These are phyloP conservation scores for Cyberlindnera maritima DNA, from an alignment of 805 yeast genomes.

Conservation along the genomic window DNA sequence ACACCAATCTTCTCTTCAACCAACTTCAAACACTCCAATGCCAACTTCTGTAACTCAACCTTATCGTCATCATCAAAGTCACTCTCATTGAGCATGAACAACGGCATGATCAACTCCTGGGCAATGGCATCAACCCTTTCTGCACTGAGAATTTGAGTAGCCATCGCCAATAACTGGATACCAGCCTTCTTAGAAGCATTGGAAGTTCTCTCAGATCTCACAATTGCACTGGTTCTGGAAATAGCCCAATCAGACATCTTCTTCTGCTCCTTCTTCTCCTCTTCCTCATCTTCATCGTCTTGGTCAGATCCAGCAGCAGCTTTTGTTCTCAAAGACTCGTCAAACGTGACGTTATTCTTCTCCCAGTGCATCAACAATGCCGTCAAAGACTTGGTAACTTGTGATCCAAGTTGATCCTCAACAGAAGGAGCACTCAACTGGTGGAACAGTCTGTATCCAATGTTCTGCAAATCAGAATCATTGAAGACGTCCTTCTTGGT, in stretches of 20 bases:
- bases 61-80: conserved; percentile 44
- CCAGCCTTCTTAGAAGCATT: conserved; percentile 61
- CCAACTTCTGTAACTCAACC: conserved; percentile 49
- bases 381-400: conserved; percentile 65
- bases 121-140: conserved; percentile 42
- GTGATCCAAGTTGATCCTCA: conserved; percentile 58
- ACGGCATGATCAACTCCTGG: conserved; percentile 51
- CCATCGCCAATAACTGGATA: conserved; percentile 68
- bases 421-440: conserved; percentile 81
- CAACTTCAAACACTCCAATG: conserved; percentile 65
- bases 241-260: conserved; percentile 60
- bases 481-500: conserved; percentile 35
- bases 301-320: conserved; percentile 20
- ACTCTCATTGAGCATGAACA: conserved; percentile 46
- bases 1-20: conserved; percentile 70
- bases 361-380: conserved; percentile 61
- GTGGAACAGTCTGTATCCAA: conserved; percentile 65
- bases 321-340: conserved; percentile 19
- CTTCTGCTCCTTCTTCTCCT: conserved; percentile 18
- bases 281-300: conserved; percentile 27
- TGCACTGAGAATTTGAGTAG: conserved; percentile 46
- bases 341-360: conserved; percentile 36
- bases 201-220: conserved; percentile 64
- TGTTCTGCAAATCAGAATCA: conserved; percentile 56
- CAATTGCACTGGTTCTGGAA: conserved; percentile 54